phyloP scores from a whole-genome alignment of 306 rosid species.

The Lathyrus sativus region DNA sequence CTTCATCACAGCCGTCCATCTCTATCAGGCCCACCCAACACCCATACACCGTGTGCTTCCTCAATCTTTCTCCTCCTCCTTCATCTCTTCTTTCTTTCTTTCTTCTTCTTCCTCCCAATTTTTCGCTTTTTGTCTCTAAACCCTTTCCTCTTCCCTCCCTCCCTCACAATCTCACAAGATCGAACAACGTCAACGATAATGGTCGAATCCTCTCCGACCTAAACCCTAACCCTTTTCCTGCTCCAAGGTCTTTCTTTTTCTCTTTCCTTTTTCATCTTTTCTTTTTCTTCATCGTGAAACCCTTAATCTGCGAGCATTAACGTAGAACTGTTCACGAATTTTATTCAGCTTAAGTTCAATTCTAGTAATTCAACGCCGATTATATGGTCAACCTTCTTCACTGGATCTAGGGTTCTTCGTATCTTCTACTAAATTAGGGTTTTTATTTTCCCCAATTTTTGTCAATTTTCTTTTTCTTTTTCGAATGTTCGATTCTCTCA shows the following conservation, averaged over 20 bases:
- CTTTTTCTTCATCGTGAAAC: conserved; percentile 26
- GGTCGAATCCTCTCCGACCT: conserved; percentile 25
- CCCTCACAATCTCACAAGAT: conserved; percentile 24
- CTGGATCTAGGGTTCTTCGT: conserved; percentile 44
- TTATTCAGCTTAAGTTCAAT: conserved; percentile 32
- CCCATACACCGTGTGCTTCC: background rate
- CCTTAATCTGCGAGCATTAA: conserved; percentile 9
- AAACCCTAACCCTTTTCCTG: background rate
- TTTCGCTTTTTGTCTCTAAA: conserved; percentile 19
- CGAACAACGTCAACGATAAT: conserved; percentile 11
- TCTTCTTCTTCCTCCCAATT: background rate
- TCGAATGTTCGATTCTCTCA: conserved; percentile 43
- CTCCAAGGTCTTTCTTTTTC: background rate
- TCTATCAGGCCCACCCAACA: conserved; percentile 2
- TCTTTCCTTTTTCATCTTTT: background rate
- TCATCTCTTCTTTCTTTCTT: background rate
- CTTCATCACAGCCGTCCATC: conserved; percentile 39
- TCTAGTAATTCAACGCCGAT: conserved; percentile 26
- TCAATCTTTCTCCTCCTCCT: conserved; percentile 3
- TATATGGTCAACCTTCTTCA: conserved; percentile 35
- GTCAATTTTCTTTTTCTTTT: conserved; percentile 29
- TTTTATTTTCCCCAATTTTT: conserved; percentile 26
- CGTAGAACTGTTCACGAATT: background rate
- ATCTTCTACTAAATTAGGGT: conserved; percentile 42
- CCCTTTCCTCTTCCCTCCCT: background rate